phyloP scores from a whole-genome alignment of 768 basidiomycete species.

The Sistotremastrum suecicum region DNA sequence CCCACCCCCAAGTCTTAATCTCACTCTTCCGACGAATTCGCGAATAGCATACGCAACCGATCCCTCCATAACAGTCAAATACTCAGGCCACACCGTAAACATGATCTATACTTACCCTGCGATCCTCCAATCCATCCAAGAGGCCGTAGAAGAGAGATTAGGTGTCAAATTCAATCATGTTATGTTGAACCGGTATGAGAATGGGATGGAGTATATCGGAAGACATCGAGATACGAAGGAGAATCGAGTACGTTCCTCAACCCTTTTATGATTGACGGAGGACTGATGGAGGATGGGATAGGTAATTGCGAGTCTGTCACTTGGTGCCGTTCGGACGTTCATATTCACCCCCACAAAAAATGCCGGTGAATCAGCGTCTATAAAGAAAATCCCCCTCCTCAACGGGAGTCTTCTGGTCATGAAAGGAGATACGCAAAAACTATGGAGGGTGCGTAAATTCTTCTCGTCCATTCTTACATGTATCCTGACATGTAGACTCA shows the following conservation, averaged over 20 bases:
- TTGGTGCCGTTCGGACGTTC: conserved; percentile 25
- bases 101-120: conserved; percentile 22
- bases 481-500: neutral
- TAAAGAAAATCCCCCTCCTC: conserved; percentile 12
- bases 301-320: conserved; percentile 26
- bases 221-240: conserved; percentile 12
- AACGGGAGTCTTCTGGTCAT: conserved; percentile 27
- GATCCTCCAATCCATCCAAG: conserved; percentile 17
- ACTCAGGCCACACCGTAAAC: conserved; percentile 21
- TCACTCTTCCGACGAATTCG: neutral
- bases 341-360: conserved; percentile 19
- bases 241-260: conserved; percentile 13
- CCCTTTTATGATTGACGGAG: neutral
- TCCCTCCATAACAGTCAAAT: conserved; percentile 17
- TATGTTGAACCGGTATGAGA: conserved; percentile 27
- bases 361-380: neutral
- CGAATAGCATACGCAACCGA: conserved; percentile 20
- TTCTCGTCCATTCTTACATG: neutral
- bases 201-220: conserved; percentile 21
- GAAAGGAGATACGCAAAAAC: conserved; percentile 26
- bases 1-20: neutral
- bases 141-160: conserved; percentile 16
- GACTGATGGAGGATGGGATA: conserved; percentile 4
- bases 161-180: conserved; percentile 24
- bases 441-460: conserved; percentile 23